Percentiles rank a stretch among this genome's conserved stretches.
Evolutionary conservation across 805 yeast species (phyloP).

Genomic region (Vanderwaltozyma tropicalis): DNA sequence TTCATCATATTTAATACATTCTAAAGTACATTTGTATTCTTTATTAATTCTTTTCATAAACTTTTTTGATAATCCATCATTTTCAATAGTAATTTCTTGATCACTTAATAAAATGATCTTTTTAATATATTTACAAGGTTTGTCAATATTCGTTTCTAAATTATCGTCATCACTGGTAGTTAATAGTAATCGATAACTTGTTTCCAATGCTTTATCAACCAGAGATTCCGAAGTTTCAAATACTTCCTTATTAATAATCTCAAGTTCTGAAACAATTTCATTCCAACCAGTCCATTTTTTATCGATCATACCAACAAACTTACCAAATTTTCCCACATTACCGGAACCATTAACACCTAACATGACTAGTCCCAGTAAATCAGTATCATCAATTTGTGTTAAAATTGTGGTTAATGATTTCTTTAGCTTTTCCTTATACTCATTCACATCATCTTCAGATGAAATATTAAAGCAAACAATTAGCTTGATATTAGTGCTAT

Average conservation of each 20-base stretch:
- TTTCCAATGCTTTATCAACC: slow-evolving; percentile 12
- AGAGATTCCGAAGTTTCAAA: slow-evolving; percentile 13
- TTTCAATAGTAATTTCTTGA: neutral
- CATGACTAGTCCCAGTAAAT: slow-evolving; percentile 38
- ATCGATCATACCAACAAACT: slow-evolving; percentile 38
- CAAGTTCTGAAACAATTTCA: slow-evolving; percentile 31
- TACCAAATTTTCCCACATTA: slow-evolving; percentile 27
- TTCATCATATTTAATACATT: neutral
- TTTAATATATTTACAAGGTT: neutral
- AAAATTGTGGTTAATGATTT: slow-evolving; percentile 22
- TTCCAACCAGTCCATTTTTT: slow-evolving; percentile 42
- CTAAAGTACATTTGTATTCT: neutral
- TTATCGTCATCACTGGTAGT: neutral
- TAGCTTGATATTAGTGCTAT: slow-evolving; percentile 30
- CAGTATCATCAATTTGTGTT: slow-evolving; percentile 27
- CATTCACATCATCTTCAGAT: slow-evolving; percentile 12
- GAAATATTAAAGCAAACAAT: slow-evolving; percentile 34
- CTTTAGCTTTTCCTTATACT: slow-evolving; percentile 22
- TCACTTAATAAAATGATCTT: neutral
- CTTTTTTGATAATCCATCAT: neutral
- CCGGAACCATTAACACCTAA: slow-evolving; percentile 38
- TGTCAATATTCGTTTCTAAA: neutral
- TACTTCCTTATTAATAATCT: slow-evolving; percentile 14
- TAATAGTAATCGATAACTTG: slow-evolving; percentile 14
- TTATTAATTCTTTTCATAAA: neutral